Base-by-base conservation (phyloP, 441 rosid species). In the Codiaeum variegatum region DNA sequence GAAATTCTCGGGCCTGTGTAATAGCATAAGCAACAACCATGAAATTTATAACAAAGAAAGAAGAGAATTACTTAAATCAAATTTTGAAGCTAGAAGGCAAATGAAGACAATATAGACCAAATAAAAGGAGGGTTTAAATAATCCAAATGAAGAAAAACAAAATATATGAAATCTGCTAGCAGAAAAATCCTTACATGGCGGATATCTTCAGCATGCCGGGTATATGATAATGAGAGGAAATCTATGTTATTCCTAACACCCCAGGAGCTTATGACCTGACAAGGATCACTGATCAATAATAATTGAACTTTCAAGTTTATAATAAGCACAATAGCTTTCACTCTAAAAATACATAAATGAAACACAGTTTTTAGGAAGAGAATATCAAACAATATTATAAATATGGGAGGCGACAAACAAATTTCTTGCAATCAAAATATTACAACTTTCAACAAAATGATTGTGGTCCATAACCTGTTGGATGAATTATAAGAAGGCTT, bases 161-260 rank as follows among this genome's bases (percentile, higher is more conserved):
- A 78, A 47, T 19, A 67, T 23, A 62, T 34, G 49, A 76, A n/a
- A 6, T 31, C 62, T 74, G 23, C 52, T 16, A 28, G 29, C 46
- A 72, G 66, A 42, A 66, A 70, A 76, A 59, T 68, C 60, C 78
- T 73, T 80, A 96, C 99, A 29, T 85, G 89, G 74, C 99, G 96
- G 75, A 96, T 92, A 83, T 96, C 99, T 83, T 96, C 97, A 0
- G 98, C 97, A 83, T 91, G 92, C 1, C 98, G 85, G 13, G 98
- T 90, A 66, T 88, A 93, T 16, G 99, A 95, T 83, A 95, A 76
- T 4, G 99, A 95, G 68, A 96, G 93, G 77, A 96, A 91, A 82
- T 96, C 98, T 12, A 96, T 93, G 73, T 96, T 96, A 77, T 93
- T 96, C 77, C 81, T 83, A 58, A 86, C 93, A 75, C 99, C 98